phyloP scores from a whole-genome alignment of 2,329 filamentous ascomycete species.

The Fusarium algeriense region DNA sequence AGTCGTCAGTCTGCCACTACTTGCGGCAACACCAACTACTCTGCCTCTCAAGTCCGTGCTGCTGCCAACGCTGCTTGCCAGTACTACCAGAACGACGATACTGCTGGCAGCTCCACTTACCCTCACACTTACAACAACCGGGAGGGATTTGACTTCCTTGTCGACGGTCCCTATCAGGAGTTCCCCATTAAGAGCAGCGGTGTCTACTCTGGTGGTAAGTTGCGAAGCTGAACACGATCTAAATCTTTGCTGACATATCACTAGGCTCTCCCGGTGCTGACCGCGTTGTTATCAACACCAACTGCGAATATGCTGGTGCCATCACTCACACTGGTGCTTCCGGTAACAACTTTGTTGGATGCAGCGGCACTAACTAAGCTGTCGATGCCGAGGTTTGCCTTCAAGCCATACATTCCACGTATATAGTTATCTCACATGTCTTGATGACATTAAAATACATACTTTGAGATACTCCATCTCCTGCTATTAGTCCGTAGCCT shows the following conservation, averaged over 20 bases:
- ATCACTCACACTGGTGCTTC: slow-evolving; percentile 79
- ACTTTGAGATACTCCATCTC: background rate
- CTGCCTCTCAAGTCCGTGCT: slow-evolving; percentile 44
- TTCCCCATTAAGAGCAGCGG: slow-evolving; percentile 53
- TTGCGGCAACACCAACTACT: slow-evolving; percentile 51
- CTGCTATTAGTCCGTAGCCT: too few species aligned
- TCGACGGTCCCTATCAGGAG: slow-evolving; percentile 54
- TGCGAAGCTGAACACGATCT: fast-evolving
- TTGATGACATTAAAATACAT: background rate
- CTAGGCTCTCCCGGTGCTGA: slow-evolving; percentile 69
- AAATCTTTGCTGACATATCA: background rate
- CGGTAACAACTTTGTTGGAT: slow-evolving; percentile 77
- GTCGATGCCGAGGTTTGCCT: background rate
- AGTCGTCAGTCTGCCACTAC: slow-evolving; percentile 43
- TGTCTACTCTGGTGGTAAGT: slow-evolving; percentile 54
- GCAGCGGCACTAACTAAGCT: slow-evolving; percentile 50
- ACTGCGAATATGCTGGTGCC: slow-evolving; percentile 68
- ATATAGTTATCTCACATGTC: slow-evolving; percentile 1
- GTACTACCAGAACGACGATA: slow-evolving; percentile 39
- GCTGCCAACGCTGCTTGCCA: slow-evolving; percentile 48
- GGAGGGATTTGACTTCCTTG: slow-evolving; percentile 54
- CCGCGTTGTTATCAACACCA: slow-evolving; percentile 72
- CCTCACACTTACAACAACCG: slow-evolving; percentile 57
- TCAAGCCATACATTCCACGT: background rate
- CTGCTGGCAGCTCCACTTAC: slow-evolving; percentile 50